Base-by-base conservation (phyloP, 2,329 filamentous ascomycete species). In the Westerdykella aurantiaca region DNA sequence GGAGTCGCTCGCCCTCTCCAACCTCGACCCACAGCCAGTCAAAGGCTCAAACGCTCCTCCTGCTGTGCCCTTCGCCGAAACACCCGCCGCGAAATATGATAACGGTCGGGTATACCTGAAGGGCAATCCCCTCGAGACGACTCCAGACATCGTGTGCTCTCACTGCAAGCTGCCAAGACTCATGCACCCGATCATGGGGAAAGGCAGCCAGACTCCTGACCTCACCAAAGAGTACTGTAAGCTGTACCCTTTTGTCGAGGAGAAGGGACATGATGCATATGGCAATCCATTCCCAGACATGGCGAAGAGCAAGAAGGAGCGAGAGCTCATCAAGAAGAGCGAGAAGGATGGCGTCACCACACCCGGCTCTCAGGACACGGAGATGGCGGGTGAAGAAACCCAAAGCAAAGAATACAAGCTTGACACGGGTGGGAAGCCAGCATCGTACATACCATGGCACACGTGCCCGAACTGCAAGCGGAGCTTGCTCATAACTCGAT, bases 241-340 rank as follows among this genome's bases (percentile, higher is more conserved):
- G 67, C 82, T 82, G 52, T 81, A 85, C 48, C 85, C 86, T 0
- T 90, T 85, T 72, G 85, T 88, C 48, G 80, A 86, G 53, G 83
- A 86, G 62, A 75, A 81, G 2, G 85, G 85, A 47, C 85, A 82
- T 69, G 86, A 91, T 66, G 87, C 90, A 51, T 89, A 89, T 66
- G 86, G 85, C 40, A 87, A 89, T 67, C 86, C 84, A 22, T 90
- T 86, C 77, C 82, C 86, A 12, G 83, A 84, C 17, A 78, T 84
- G 47, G 85, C 85, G 47, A 86, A 86, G 73, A 88, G 85, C 54
- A 76, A 69, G 77, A 88, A 86, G 74, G 85, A 83, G 63, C 81
- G 82, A 71, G 79, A 82, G 63, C 58, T 70, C 41, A 61, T 69
- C 44, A 64, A 69, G 59, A 56, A 71, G 51, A 62, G 70, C 56